phyloP scores from a whole-genome alignment of 192 early-diverging fungal species.

The Backusella circina region DNA sequence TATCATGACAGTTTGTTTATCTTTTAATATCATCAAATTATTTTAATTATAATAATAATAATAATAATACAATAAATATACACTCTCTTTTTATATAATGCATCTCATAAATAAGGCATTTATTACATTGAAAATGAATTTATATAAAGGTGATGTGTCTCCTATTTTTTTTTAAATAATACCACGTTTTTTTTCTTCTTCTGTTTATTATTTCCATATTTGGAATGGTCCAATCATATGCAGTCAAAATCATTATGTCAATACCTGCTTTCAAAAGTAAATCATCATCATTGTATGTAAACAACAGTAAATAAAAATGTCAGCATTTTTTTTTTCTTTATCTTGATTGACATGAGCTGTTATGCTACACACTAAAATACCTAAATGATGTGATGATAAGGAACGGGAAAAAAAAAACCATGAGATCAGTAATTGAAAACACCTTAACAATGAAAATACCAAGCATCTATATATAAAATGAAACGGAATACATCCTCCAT shows the following conservation, averaged over 20 bases:
- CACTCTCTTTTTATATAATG: background rate
- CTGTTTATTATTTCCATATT: background rate
- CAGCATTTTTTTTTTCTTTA: background rate
- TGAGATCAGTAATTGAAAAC: background rate
- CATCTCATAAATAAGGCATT: background rate
- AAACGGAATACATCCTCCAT: no score
- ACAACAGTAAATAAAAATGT: background rate
- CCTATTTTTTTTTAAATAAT: background rate
- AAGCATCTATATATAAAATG: background rate
- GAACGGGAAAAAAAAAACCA: no score
- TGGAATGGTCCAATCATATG: background rate
- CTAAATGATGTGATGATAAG: background rate
- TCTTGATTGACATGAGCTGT: background rate
- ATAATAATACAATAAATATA: background rate
- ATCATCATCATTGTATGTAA: background rate
- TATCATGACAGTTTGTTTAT: conserved; percentile 78
- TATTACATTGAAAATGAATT: background rate
- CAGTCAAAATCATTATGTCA: background rate
- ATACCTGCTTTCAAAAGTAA: background rate
- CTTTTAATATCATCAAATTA: conserved; percentile 51
- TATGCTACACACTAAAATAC: background rate
- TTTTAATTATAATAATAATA: background rate
- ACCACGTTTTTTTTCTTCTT: background rate
- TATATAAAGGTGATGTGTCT: background rate
- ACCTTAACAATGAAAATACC: background rate